A percentile compares a stretch with the other conserved stretches of the same genome.
Evolutionary conservation across 768 basidiomycete genomes (phyloP).

Genomic region (Daedaleopsis nitida): DNA sequence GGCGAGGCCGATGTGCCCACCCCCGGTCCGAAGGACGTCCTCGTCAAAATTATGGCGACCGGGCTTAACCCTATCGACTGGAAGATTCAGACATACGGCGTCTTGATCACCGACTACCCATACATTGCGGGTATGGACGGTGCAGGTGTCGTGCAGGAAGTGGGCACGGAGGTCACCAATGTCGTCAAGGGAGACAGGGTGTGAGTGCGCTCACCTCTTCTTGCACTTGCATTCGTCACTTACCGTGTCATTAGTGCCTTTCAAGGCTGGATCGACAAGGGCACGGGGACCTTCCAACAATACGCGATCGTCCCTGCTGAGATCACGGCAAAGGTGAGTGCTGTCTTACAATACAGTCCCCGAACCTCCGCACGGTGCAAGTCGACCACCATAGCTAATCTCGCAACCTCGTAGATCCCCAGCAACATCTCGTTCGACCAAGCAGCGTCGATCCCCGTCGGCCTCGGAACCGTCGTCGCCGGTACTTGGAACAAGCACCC

Average conservation of each 20-base stretch:
- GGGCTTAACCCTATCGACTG: constrained; percentile 38
- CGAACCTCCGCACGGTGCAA: too few species aligned
- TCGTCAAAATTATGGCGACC: constrained; percentile 31
- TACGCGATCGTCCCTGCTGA: constrained; percentile 30
- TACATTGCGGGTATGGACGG: constrained; percentile 40
- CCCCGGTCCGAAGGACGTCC: constrained; percentile 27
- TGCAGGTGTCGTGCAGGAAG: constrained; percentile 41
- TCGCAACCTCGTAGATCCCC: constrained; percentile 26
- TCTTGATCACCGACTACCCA: constrained; percentile 38
- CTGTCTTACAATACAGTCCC: too few species aligned
- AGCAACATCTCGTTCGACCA: constrained; percentile 37
- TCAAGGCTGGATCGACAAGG: constrained; percentile 6
- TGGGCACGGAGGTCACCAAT: constrained; percentile 39
- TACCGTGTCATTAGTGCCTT: constrained; percentile 4
- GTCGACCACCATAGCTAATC: too few species aligned
- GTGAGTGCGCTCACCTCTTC: constrained; percentile 24
- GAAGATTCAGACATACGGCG: constrained; percentile 32
- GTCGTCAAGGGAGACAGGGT: constrained; percentile 41
- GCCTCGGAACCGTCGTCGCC: constrained; percentile 38
- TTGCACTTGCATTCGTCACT: too few species aligned
- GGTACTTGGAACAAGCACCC: constrained; percentile 34
- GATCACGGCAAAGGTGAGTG: constrained; percentile 24
- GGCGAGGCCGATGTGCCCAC: not conserved
- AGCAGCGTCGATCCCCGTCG: constrained; percentile 44
- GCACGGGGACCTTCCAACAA: constrained; percentile 26